phyloP scores from a whole-genome alignment of 106 monocot species.

The Dendrobium chrysotoxum region DNA sequence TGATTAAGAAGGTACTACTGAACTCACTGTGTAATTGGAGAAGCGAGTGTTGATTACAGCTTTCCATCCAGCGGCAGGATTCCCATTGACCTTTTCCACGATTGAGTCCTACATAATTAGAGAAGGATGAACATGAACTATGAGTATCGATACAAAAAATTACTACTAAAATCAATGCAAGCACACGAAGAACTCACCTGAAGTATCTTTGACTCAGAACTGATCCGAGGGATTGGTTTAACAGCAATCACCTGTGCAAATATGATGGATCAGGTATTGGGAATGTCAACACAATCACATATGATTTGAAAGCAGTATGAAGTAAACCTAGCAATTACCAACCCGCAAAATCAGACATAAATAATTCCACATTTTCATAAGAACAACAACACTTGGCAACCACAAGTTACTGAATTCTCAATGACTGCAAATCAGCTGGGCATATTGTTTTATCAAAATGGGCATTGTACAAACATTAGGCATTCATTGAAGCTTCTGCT shows the following conservation, averaged over 20 bases:
- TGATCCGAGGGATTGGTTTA: slow-evolving; percentile 22
- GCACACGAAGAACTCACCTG: slow-evolving; percentile 20
- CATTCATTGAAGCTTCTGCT: too few relatives aligned
- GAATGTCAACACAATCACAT: too few relatives aligned
- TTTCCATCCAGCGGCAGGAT: slow-evolving; percentile 65
- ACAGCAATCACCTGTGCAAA: slow-evolving; percentile 36
- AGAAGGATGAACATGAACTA: neutral
- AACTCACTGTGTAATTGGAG: slow-evolving; percentile 62
- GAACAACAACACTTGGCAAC: too few relatives aligned
- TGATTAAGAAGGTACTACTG: neutral
- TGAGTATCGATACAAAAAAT: neutral
- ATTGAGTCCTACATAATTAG: slow-evolving; percentile 46
- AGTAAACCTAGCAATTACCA: too few relatives aligned
- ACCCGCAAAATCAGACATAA: too few relatives aligned
- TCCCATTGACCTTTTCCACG: slow-evolving; percentile 41
- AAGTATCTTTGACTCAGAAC: slow-evolving; percentile 27
- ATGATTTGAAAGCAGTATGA: too few relatives aligned
- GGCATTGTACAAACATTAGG: too few relatives aligned
- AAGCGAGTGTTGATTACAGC: slow-evolving; percentile 58
- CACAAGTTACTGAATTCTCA: too few relatives aligned
- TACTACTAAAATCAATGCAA: neutral
- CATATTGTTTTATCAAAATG: too few relatives aligned
- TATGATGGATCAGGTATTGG: too few relatives aligned
- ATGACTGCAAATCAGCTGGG: too few relatives aligned
- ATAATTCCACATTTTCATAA: too few relatives aligned